Percentiles rank a stretch among this genome's conserved stretches.
These are phyloP conservation scores for Sporothrix schenckii DNA, from an alignment of 2,329 filamentous ascomycete species.

Conservation along the genomic window DNA sequence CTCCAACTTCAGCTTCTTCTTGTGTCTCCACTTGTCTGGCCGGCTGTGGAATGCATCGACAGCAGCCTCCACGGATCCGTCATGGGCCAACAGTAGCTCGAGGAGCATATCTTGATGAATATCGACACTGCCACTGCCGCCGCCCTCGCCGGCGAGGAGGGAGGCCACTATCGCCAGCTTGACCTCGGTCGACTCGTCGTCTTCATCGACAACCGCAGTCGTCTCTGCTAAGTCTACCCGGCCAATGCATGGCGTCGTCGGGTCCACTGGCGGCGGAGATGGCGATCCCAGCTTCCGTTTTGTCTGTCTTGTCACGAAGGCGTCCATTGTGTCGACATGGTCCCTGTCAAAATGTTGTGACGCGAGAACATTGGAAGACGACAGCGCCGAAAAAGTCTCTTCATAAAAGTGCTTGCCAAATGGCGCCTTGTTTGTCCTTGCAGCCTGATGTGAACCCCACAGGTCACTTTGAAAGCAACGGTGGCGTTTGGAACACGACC, in stretches of 20 bases:
- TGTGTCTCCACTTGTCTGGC: slow-evolving; percentile 44
- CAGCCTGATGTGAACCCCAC: not conserved
- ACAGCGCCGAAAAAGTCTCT: not conserved
- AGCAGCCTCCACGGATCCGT: slow-evolving; percentile 73
- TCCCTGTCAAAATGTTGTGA: not conserved
- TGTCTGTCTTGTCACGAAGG: slow-evolving; percentile 55
- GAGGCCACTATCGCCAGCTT: slow-evolving; percentile 85
- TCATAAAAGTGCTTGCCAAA: not conserved
- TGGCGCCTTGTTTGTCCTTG: not conserved
- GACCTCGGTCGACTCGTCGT: slow-evolving; percentile 82
- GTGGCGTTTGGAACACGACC: not conserved
- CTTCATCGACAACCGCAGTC: slow-evolving; percentile 74
- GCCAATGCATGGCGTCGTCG: slow-evolving; percentile 50
- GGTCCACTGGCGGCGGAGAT: not conserved
- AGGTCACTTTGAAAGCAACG: slow-evolving; percentile 29
- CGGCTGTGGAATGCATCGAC: slow-evolving; percentile 56
- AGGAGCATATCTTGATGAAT: slow-evolving; percentile 68
- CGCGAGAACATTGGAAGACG: not conserved
- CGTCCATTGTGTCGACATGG: slow-evolving; percentile 53
- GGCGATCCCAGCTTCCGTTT: slow-evolving; percentile 52
- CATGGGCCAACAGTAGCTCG: slow-evolving; percentile 74
- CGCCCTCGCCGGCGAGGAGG: slow-evolving; percentile 61
- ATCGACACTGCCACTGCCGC: slow-evolving; percentile 37
- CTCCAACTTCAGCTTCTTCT: not conserved
- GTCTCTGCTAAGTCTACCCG: slow-evolving; percentile 64